These are phyloP conservation scores for Bretschneidera sinensis DNA, from an alignment of 345 rosid species.

Conservation along the genomic window DNA sequence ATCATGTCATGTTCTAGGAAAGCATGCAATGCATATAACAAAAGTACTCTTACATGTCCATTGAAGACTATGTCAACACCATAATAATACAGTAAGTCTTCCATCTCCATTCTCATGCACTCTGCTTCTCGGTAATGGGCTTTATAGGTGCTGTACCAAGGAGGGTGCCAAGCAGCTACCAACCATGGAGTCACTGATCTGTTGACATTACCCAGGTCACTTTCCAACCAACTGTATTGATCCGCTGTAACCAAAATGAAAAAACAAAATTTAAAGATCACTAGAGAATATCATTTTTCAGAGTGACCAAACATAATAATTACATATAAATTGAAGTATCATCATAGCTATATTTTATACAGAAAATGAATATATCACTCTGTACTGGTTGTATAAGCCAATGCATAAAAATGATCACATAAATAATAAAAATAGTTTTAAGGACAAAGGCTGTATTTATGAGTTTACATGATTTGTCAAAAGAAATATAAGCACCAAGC, in stretches of 20 bases:
- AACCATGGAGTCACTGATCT: slow-evolving; percentile 83
- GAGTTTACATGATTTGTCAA: slow-evolving; percentile 48
- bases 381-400: neutral
- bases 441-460: slow-evolving; percentile 8
- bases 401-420: neutral
- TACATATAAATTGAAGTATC: too few species aligned
- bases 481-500: slow-evolving; percentile 52
- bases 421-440: neutral
- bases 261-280: too few species aligned
- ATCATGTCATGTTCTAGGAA: neutral
- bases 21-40: neutral
- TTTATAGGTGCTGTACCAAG: slow-evolving; percentile 83
- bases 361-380: neutral
- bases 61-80: slow-evolving; percentile 74
- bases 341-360: neutral
- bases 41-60: slow-evolving; percentile 53
- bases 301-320: too few species aligned
- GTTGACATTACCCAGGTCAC: slow-evolving; percentile 51
- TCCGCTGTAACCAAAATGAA: slow-evolving; percentile 40
- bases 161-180: slow-evolving; percentile 77
- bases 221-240: slow-evolving; percentile 78
- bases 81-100: slow-evolving; percentile 55
- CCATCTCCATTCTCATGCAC: slow-evolving; percentile 81
- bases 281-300: too few species aligned
- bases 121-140: slow-evolving; percentile 85